A percentile compares a stretch with the other conserved stretches of the same genome.
These are phyloP conservation scores for Cucumis sativus DNA, from an alignment of 306 rosid genomes.

Conservation along the genomic window Cucumber_9930_V3 NC_026656.2:18117501-18118000, in stretches of 20 bases:
- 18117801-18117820: constrained; percentile 97
- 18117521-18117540: not conserved
- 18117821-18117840: constrained; percentile 99
- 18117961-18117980: constrained; percentile 90
- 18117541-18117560: not conserved
- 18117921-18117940: constrained; percentile 35
- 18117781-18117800: constrained; percentile 79
- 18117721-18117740: not conserved
- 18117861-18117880: constrained; percentile 19
- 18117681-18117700: constrained; percentile 72
- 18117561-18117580: not conserved
- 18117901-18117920: not conserved
- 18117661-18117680: constrained; percentile 91
- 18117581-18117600: constrained; percentile 16
- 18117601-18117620: constrained; percentile 96
- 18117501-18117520: not conserved
- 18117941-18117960: constrained; percentile 99
- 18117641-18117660: constrained; percentile 94
- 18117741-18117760: not conserved
- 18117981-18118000: constrained; percentile 95
- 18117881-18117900: not conserved
- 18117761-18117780: not conserved
- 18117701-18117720: constrained; percentile 36
- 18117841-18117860: constrained; percentile 96
- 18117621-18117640: constrained; percentile 59